Evolutionary conservation across 139 green algal species (phyloP).

Genomic region (Volvox africanus): DNA sequence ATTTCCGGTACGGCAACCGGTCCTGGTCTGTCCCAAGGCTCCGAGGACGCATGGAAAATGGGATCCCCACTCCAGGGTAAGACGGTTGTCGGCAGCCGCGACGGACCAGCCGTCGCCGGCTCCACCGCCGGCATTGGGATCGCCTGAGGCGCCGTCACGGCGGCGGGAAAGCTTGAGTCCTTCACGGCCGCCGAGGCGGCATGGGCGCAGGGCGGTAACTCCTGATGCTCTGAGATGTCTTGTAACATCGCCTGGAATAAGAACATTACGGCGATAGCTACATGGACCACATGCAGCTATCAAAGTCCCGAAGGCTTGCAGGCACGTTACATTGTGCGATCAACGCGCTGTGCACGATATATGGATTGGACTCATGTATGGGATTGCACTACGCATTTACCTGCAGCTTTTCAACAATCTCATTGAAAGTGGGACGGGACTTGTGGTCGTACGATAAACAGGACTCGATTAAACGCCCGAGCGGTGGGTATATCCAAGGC

Average conservation of each 20-base stretch:
- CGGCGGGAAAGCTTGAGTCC: too few species aligned
- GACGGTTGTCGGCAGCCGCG: too few species aligned
- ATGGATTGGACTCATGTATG: not conserved
- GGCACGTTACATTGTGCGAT: not conserved
- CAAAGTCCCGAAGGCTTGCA: not conserved
- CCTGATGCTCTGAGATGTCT: not conserved
- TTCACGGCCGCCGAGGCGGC: too few species aligned
- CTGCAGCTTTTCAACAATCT: not conserved
- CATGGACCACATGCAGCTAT: not conserved
- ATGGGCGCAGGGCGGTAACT: too few species aligned
- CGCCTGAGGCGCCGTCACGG: too few species aligned
- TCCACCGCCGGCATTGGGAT: too few species aligned
- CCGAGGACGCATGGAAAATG: not conserved
- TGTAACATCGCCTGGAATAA: not conserved
- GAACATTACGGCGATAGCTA: not conserved
- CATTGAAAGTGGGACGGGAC: not conserved
- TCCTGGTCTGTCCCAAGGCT: not conserved
- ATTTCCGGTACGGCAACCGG: too few species aligned
- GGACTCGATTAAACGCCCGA: not conserved
- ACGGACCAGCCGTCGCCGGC: too few species aligned
- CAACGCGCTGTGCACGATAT: not conserved
- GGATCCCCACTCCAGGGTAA: too few species aligned
- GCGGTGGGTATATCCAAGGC: not conserved
- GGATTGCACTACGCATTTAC: not conserved
- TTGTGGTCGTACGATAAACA: slow-evolving; percentile 3